Evolutionary conservation across 2,329 filamentous ascomycete species (phyloP).

Genomic region (Nannizziopsis barbatae): DNA sequence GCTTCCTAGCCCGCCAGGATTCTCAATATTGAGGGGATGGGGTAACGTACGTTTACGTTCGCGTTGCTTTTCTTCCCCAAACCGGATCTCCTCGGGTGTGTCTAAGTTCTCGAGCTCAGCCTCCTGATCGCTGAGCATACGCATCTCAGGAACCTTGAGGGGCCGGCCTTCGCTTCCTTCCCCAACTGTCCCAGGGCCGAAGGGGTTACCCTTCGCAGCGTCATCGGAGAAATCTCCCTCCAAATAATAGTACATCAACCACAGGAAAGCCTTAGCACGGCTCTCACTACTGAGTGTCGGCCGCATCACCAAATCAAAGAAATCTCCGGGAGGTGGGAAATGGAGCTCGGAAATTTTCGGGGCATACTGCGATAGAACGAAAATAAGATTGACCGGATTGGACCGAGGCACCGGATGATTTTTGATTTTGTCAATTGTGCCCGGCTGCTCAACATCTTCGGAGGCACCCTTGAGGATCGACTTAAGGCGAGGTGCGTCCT

Average conservation of each 20-base stretch:
- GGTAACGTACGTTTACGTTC: slow-evolving; percentile 36
- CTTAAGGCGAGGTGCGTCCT: slow-evolving; percentile 90
- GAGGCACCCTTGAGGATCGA: slow-evolving; percentile 95
- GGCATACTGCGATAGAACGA: slow-evolving; percentile 81
- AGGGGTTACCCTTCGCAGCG: slow-evolving; percentile 80
- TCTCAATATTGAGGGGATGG: not conserved
- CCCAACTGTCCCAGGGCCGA: slow-evolving; percentile 48
- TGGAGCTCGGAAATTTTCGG: slow-evolving; percentile 87
- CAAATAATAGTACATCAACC: slow-evolving; percentile 98
- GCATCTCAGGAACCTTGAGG: slow-evolving; percentile 38
- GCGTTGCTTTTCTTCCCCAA: slow-evolving; percentile 38
- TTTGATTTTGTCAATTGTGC: slow-evolving; percentile 73
- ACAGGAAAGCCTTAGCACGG: slow-evolving; percentile 78
- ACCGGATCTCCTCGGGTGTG: slow-evolving; percentile 38
- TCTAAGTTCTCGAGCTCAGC: slow-evolving; percentile 43
- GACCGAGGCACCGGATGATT: slow-evolving; percentile 59
- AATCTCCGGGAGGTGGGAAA: slow-evolving; percentile 74
- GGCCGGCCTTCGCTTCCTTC: slow-evolving; percentile 35
- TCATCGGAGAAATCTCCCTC: slow-evolving; percentile 90
- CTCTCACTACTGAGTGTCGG: slow-evolving; percentile 69
- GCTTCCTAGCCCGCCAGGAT: not conserved
- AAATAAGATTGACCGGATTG: slow-evolving; percentile 94
- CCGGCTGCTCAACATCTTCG: slow-evolving; percentile 78
- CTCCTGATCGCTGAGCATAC: slow-evolving; percentile 39
- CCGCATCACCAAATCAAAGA: slow-evolving; percentile 94